Conservation (phyloP, 2,329 filamentous ascomycete genomes). For the Mariannaea elegans region DNA sequence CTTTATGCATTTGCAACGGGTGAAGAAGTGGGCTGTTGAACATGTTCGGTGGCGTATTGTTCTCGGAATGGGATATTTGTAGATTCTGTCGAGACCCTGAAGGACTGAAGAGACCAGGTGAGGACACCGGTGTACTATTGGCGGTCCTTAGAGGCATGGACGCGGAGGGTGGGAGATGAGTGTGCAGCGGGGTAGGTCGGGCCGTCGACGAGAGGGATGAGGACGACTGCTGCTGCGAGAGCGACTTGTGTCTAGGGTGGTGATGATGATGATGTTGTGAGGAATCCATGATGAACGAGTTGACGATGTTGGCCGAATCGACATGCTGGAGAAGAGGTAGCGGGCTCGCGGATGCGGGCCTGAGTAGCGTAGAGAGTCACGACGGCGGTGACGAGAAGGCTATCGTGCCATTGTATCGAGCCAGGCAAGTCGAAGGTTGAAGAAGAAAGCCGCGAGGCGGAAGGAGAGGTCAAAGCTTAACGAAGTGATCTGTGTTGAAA, state of each 20-base stretch:
- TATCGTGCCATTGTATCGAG: constrained; percentile 40
- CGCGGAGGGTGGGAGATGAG: constrained; percentile 47
- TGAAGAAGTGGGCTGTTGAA: constrained; percentile 71
- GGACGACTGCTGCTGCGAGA: constrained; percentile 42
- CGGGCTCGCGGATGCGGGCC: constrained; percentile 39
- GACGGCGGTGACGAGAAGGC: constrained; percentile 33
- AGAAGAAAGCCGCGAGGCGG: constrained; percentile 4
- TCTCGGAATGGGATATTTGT: constrained; percentile 60
- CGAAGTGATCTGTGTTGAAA: constrained; percentile 7
- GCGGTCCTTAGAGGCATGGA: constrained; percentile 58
- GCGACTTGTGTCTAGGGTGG: constrained; percentile 39
- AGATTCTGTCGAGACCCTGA: constrained; percentile 52
- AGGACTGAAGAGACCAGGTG: constrained; percentile 69
- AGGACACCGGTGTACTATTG: constrained; percentile 67
- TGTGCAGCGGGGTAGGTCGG: constrained; percentile 38
- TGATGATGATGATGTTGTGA: constrained; percentile 38
- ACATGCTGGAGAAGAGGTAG: constrained; percentile 36
- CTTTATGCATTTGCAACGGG: constrained; percentile 75
- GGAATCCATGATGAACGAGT: constrained; percentile 40
- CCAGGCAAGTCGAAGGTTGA: constrained; percentile 13
- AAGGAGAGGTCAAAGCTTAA: constrained; percentile 6
- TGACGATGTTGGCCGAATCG: constrained; percentile 37
- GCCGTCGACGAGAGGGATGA: constrained; percentile 40
- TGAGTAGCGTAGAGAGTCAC: constrained; percentile 32
- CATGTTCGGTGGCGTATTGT: constrained; percentile 59